phyloP scores from a whole-genome alignment of 805 yeast genomes.

The Spathaspora gorwiae region DNA sequence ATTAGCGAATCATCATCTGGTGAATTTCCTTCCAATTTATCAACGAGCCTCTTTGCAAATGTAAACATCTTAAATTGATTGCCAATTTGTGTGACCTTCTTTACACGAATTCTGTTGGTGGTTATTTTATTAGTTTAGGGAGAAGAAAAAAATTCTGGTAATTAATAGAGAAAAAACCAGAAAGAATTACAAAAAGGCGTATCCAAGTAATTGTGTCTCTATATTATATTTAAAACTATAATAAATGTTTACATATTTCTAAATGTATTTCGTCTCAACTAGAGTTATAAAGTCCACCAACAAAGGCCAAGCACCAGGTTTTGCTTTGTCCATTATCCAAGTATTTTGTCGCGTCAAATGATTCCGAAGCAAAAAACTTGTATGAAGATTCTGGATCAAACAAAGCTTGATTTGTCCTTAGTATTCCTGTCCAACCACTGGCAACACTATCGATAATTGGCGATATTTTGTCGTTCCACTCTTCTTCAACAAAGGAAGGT shows the following conservation, averaged over 20 bases:
- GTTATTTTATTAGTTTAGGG: not conserved
- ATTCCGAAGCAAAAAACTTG: slow-evolving; percentile 44
- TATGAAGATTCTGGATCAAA: slow-evolving; percentile 63
- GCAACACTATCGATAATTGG: slow-evolving; percentile 42
- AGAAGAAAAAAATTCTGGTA: not conserved
- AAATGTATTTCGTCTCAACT: no score
- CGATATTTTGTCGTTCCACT: slow-evolving; percentile 52
- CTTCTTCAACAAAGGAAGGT: slow-evolving; percentile 52
- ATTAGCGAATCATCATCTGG: slow-evolving; percentile 8
- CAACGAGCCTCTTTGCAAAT: slow-evolving; percentile 41
- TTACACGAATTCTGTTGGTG: not conserved
- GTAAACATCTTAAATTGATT: slow-evolving; percentile 29
- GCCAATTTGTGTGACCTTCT: not conserved
- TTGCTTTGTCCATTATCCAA: slow-evolving; percentile 61
- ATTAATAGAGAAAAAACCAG: not conserved
- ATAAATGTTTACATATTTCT: no score
- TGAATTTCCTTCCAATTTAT: slow-evolving; percentile 29
- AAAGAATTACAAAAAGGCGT: no score
- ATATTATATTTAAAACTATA: no score
- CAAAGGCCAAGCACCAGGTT: slow-evolving; percentile 58
- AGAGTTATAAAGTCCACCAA: slow-evolving; percentile 33
- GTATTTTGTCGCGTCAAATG: slow-evolving; percentile 22
- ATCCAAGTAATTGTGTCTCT: no score
- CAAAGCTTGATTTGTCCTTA: slow-evolving; percentile 71
- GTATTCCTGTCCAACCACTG: slow-evolving; percentile 71